phyloP scores from a whole-genome alignment of 176 grass and related monocot genomes.

The Aegilops sharonensis region DNA sequence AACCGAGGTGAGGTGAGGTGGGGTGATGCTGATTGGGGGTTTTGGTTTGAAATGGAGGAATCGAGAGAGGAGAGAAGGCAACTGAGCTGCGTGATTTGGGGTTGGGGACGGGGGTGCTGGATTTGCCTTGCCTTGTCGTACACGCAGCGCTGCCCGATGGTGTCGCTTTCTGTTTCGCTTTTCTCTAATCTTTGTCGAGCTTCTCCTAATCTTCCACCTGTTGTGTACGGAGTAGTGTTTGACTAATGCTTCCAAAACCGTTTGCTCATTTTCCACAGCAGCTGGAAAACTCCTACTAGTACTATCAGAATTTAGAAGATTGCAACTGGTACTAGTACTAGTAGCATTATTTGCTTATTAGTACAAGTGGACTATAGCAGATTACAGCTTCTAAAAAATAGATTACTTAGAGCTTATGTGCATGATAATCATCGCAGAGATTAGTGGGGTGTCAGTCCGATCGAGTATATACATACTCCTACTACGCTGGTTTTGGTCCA shows the following conservation, averaged over 20 bases:
- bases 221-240: not conserved
- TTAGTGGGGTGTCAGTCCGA: not conserved
- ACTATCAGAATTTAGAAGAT: not conserved
- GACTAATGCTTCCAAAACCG: not conserved
- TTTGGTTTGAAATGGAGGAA: constrained; percentile 33
- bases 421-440: not conserved
- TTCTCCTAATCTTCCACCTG: not conserved
- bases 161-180: not conserved
- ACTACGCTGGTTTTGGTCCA: not conserved
- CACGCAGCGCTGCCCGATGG: not conserved
- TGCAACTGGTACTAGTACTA: not conserved
- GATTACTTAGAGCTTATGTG: not conserved
- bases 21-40: constrained; percentile 14
- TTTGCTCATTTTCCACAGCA: not conserved
- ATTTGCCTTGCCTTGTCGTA: not conserved
- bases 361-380: not conserved
- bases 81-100: not conserved
- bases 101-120: not conserved
- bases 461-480: not conserved
- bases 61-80: not conserved
- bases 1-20: constrained; percentile 13
- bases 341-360: not conserved
- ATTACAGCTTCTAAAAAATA: not conserved
- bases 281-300: not conserved
- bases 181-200: not conserved